Conservation (phyloP, 1,284 basidiomycete genomes). For the Dichomitus squalens region DNA sequence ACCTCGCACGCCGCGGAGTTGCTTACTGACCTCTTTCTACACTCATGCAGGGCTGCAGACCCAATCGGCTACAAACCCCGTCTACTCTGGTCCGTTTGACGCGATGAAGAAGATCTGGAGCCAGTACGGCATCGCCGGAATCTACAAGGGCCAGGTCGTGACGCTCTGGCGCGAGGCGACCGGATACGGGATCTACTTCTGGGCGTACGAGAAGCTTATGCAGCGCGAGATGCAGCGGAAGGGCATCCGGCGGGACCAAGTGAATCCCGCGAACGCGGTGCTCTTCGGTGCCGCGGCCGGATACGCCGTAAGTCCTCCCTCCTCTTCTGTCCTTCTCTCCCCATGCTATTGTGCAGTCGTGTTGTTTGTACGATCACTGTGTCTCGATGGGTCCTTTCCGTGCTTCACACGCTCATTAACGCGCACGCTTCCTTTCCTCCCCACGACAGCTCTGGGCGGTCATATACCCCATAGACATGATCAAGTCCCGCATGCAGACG, state of each 20-base stretch:
- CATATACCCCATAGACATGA: constrained; percentile 93
- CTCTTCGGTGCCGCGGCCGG: constrained; percentile 87
- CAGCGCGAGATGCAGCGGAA: constrained; percentile 79
- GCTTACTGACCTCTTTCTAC: neutral
- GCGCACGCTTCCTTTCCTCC: neutral
- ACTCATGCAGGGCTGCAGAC: constrained; percentile 75
- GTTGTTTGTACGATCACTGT: neutral
- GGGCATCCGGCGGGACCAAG: constrained; percentile 72
- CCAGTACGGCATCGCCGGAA: constrained; percentile 76
- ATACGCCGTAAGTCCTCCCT: constrained; percentile 64
- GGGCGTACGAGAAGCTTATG: constrained; percentile 91
- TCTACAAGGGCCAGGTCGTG: constrained; percentile 93
- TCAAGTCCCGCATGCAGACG: constrained; percentile 95
- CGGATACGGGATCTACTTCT: constrained; percentile 90
- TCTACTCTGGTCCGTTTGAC: constrained; percentile 85
- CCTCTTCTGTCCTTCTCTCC: constrained; percentile 2
- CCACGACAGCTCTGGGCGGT: constrained; percentile 71
- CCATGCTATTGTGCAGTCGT: neutral
- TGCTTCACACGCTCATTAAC: neutral
- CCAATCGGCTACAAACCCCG: constrained; percentile 72
- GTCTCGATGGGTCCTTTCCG: neutral
- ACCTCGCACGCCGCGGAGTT: neutral
- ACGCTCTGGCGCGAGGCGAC: constrained; percentile 87
- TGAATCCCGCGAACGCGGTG: constrained; percentile 76
- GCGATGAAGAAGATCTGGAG: constrained; percentile 82